phyloP scores from a whole-genome alignment of 805 yeast genomes.

The Tetrapisispora namnaoensis region DNA sequence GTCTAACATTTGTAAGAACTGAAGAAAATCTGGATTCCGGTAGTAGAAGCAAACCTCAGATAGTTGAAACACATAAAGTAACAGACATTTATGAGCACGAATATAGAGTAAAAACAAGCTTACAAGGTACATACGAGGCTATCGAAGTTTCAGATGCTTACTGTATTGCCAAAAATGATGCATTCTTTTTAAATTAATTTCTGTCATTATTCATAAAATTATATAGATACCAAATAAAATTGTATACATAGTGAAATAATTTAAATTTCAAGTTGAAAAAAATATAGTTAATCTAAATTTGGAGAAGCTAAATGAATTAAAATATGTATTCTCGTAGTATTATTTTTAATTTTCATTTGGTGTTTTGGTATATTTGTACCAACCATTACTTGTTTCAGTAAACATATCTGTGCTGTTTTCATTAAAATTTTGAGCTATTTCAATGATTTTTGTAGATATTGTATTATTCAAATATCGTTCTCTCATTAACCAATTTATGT shows the following conservation, averaged over 20 bases:
- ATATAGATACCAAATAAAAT: neutral
- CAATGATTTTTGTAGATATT: neutral
- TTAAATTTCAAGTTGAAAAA: neutral
- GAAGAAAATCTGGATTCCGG: constrained; percentile 35
- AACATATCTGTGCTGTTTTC: neutral
- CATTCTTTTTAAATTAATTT: constrained; percentile 18
- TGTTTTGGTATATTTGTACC: neutral
- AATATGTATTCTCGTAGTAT: neutral
- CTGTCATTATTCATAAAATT: neutral
- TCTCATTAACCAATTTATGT: constrained; percentile 1
- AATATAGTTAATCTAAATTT: neutral
- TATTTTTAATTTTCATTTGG: neutral
- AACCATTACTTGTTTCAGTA: neutral
- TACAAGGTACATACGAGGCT: constrained; percentile 93
- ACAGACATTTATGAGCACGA: constrained; percentile 57
- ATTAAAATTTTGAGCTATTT: neutral
- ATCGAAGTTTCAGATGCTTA: constrained; percentile 77
- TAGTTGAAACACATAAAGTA: constrained; percentile 50
- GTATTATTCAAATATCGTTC: neutral
- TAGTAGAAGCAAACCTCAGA: constrained; percentile 41
- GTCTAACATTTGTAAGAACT: constrained; percentile 73
- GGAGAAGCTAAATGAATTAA: neutral
- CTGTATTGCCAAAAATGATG: constrained; percentile 47
- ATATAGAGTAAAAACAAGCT: constrained; percentile 62
- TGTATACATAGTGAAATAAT: neutral